phyloP scores from a whole-genome alignment of 2,329 filamentous ascomycete species.

The Teratosphaeria epicoccoides region DNA sequence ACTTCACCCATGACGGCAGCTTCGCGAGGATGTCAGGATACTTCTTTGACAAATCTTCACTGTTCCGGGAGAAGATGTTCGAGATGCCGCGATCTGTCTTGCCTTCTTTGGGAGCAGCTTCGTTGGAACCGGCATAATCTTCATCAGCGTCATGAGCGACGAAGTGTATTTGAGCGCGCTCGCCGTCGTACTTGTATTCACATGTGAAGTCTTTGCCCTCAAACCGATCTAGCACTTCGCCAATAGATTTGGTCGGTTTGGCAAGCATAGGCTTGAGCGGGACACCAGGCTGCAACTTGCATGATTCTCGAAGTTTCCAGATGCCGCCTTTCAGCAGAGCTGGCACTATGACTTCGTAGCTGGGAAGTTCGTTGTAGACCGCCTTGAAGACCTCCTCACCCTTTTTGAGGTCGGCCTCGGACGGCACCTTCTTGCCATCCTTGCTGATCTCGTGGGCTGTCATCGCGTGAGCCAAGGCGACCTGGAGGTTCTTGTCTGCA shows the following conservation, averaged over 20 bases:
- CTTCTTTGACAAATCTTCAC: conserved; percentile 92
- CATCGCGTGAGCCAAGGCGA: conserved; percentile 80
- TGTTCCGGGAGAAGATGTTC: conserved; percentile 94
- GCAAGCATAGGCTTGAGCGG: conserved; percentile 97
- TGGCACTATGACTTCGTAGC: conserved; percentile 90
- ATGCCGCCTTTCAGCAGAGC: conserved; percentile 81
- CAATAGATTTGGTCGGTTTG: conserved; percentile 96
- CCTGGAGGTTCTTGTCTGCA: conserved; percentile 83
- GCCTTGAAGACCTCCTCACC: conserved; percentile 80
- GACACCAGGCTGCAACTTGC: conserved; percentile 86
- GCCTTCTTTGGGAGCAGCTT: conserved; percentile 46
- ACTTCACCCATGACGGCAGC: conserved; percentile 78
- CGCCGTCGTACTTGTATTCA: conserved; percentile 98
- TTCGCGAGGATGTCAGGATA: conserved; percentile 92
- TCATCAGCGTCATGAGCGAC: conserved; percentile 69
- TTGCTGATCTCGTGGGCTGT: conserved; percentile 70
- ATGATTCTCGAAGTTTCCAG: conserved; percentile 67
- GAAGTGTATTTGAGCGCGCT: conserved; percentile 97
- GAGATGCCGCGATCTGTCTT: conserved; percentile 65
- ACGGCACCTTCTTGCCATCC: conserved; percentile 57
- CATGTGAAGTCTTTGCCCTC: conserved; percentile 93
- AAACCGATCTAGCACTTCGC: conserved; percentile 92
- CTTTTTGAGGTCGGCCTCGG: conserved; percentile 64
- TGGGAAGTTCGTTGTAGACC: conserved; percentile 79
- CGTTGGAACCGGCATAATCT: conserved; percentile 51